A percentile compares a stretch with the other conserved stretches of the same genome.
phyloP scores from a whole-genome alignment of 805 yeast species.

The Starmera quercuum region DNA sequence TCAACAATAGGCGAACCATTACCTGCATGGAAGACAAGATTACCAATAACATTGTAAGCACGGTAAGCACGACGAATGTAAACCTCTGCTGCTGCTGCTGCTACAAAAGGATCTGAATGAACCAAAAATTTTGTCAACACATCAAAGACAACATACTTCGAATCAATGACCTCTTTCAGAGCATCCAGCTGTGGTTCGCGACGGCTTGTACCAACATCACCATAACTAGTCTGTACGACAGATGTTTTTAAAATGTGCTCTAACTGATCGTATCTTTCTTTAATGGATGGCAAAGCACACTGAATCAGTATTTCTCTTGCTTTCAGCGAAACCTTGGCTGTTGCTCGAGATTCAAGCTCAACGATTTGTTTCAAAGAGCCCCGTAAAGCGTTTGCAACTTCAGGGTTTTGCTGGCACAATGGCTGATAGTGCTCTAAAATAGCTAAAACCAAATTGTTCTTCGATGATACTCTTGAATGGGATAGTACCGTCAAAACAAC shows the following conservation, averaged over 20 bases:
- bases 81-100: constrained; percentile 94
- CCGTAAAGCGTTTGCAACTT: constrained; percentile 60
- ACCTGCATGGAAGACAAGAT: constrained; percentile 54
- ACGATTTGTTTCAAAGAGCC: constrained; percentile 71
- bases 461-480: constrained; percentile 89
- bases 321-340: constrained; percentile 89
- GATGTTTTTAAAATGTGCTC: constrained; percentile 92
- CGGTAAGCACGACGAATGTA: constrained; percentile 95
- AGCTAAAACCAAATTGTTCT: constrained; percentile 83
- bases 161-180: constrained; percentile 88
- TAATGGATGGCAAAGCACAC: constrained; percentile 92
- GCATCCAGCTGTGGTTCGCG: constrained; percentile 75
- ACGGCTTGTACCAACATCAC: constrained; percentile 71
- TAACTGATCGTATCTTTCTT: constrained; percentile 94
- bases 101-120: constrained; percentile 78
- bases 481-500: constrained; percentile 75
- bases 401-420: constrained; percentile 62
- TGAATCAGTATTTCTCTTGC: constrained; percentile 95
- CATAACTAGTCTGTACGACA: constrained; percentile 84
- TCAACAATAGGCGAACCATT: constrained; percentile 61
- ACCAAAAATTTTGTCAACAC: constrained; percentile 88
- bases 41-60: constrained; percentile 85
- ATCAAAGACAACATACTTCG: constrained; percentile 93
- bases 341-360: constrained; percentile 80
- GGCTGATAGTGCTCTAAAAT: constrained; percentile 79